Evolutionary conservation across 2,329 filamentous ascomycete genomes (phyloP).

Genomic region (Arthrobotrys entomopaga): DNA sequence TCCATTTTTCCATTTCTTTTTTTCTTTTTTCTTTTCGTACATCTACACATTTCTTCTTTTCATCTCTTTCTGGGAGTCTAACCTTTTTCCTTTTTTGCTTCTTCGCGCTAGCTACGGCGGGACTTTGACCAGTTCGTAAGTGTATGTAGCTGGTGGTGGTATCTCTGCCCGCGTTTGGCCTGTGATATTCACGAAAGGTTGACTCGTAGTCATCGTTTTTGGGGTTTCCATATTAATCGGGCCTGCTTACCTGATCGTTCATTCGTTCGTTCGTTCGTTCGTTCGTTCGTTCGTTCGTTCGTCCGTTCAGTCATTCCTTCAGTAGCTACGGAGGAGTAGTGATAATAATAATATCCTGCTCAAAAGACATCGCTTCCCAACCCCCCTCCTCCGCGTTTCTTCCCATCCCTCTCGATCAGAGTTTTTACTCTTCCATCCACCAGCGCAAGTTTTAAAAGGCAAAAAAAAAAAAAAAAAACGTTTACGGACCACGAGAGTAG

Average conservation of each 20-base stretch:
- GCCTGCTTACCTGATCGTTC: constrained; percentile 53
- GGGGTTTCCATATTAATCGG: constrained; percentile 48
- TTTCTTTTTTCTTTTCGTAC: constrained; percentile 25
- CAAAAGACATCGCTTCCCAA: constrained; percentile 50
- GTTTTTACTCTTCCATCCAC: constrained; percentile 33
- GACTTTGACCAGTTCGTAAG: background rate
- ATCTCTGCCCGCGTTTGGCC: constrained; percentile 48
- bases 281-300: too few species aligned
- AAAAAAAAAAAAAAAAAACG: constrained; percentile 12
- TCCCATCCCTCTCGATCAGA: constrained; percentile 35
- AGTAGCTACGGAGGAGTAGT: too few species aligned
- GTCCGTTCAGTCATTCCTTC: background rate
- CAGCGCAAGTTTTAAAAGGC: constrained; percentile 25
- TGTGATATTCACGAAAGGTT: constrained; percentile 35
- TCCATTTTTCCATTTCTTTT: constrained; percentile 16
- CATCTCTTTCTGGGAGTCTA: background rate
- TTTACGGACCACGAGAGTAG: constrained; percentile 6
- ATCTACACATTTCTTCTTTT: background rate
- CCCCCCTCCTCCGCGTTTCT: constrained; percentile 52
- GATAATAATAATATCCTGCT: constrained; percentile 53
- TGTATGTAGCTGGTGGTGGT: background rate
- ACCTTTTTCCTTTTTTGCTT: constrained; percentile 33
- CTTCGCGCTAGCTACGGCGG: constrained; percentile 5
- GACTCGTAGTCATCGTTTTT: constrained; percentile 32
- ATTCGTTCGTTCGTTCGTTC: background rate